Conservation (phyloP, 2,329 filamentous ascomycete genomes). For the Fusarium sororula region DNA sequence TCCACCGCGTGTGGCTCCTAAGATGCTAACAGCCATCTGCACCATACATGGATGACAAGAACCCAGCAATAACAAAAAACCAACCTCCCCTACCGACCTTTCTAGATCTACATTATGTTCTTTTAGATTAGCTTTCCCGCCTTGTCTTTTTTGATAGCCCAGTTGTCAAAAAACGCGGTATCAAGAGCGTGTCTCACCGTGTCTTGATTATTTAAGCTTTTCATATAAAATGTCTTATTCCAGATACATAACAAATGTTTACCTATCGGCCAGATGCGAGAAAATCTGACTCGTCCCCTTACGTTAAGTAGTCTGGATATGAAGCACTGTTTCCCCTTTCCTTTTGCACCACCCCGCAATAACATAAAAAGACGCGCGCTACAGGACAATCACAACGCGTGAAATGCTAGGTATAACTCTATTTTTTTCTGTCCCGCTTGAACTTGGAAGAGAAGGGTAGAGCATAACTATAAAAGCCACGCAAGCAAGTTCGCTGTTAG, state of each 20-base stretch:
- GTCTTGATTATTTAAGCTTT: slow-evolving; percentile 22
- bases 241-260: not conserved
- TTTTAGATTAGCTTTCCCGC: slow-evolving; percentile 23
- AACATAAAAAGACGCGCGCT: slow-evolving; percentile 32
- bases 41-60: not conserved
- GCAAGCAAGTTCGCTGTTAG: not conserved
- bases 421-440: not conserved
- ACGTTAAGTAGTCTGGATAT: not conserved
- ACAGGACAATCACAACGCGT: slow-evolving; percentile 27
- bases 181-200: slow-evolving; percentile 15
- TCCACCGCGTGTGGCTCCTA: slow-evolving; percentile 11
- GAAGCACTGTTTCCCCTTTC: slow-evolving; percentile 21
- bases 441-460: not conserved
- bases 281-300: slow-evolving; percentile 31
- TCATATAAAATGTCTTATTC: slow-evolving; percentile 18
- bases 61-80: slow-evolving; percentile 21
- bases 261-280: slow-evolving; percentile 25
- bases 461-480: not conserved
- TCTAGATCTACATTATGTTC: slow-evolving; percentile 10
- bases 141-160: slow-evolving; percentile 22
- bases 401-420: slow-evolving; percentile 19
- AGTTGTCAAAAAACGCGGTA: slow-evolving; percentile 11
- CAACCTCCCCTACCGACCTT: slow-evolving; percentile 28
- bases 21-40: slow-evolving; percentile 9
- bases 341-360: slow-evolving; percentile 37